Evolutionary conservation across 2,329 filamentous ascomycete species (phyloP), one percentile per base, ranked within the genome.

Genomic region (Exophiala sideris): DNA sequence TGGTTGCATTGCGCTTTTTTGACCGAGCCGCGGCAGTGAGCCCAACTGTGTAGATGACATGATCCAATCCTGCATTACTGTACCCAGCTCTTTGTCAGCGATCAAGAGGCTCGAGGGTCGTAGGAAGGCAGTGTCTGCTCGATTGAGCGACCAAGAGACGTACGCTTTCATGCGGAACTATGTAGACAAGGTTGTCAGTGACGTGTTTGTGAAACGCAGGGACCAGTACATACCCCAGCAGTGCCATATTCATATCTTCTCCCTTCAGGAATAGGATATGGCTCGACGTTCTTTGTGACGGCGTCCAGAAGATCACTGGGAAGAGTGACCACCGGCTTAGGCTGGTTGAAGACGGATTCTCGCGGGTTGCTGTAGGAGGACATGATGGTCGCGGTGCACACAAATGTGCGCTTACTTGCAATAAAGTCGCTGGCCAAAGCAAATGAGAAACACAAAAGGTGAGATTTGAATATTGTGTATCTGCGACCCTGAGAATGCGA

Each of bases 11-110:
- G 65, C 95, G 83, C 74, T 94, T 95, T 70, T 90, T 88, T 62
- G 91, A 96, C 60, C 94, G 87, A 48, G 97, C 81, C 52, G 88
- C 85, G 32, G 94, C 89, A 54, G 96, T 83, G 57, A 99, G 82
- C 48, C 92, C 94, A 62, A 96, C 91, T 44, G 91, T 87, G 74
- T 92, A 96, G 64, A 95, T 84, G 60, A 99, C 90, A 62, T 65
- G 63, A 35, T 65, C 62, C 51, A 65, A 46, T 10, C 62, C 57
- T 36, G 50, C 36, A 54, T 61, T 54, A 34, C 90, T 94, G 69
- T 95, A 89, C 48, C 46, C 52, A 44, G 14, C 45, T 57, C 52
- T 55, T 56, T 67, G 62, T 69, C 67, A 66, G 65, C 60, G 58
- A 54, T 12, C 51, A 62, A 57, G 46, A 59, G 66, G 65, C 65